Conservation (phyloP, 257 asterid genomes). For the Solanum gracilifrons region DNA sequence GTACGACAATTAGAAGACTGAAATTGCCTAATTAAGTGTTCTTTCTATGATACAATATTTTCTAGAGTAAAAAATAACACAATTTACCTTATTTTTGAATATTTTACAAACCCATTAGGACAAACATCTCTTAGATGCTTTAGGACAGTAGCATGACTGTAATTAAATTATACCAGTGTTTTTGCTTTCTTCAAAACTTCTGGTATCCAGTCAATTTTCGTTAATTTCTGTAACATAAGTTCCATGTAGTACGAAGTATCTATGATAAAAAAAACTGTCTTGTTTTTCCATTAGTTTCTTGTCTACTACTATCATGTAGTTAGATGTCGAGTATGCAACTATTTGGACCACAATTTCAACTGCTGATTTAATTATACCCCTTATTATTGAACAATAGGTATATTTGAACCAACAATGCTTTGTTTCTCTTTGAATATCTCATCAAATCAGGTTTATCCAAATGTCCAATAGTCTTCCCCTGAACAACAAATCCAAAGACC, state of each 20-base stretch:
- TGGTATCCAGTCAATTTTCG: neutral
- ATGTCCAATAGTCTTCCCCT: neutral
- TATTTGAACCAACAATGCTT: too few species aligned
- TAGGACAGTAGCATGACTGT: constrained; percentile 7
- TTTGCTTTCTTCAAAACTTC: constrained; percentile 32
- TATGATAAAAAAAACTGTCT: constrained; percentile 37
- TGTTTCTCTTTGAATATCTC: neutral
- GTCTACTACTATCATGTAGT: constrained; percentile 35
- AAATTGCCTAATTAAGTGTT: neutral
- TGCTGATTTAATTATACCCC: too few species aligned
- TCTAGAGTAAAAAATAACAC: too few species aligned
- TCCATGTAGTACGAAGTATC: too few species aligned
- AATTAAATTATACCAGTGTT: constrained; percentile 24
- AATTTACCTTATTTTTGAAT: too few species aligned
- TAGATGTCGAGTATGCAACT: constrained; percentile 9
- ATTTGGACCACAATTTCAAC: constrained; percentile 20
- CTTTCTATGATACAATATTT: too few species aligned
- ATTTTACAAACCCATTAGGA: constrained; percentile 7
- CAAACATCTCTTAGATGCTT: constrained; percentile 13
- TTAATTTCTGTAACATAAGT: constrained; percentile 8
- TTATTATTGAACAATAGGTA: neutral
- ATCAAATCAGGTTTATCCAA: neutral
- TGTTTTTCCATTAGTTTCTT: constrained; percentile 18
- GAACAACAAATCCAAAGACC: neutral
- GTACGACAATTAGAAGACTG: constrained; percentile 10